A percentile compares a stretch with the other conserved stretches of the same genome.
Evolutionary conservation across 2,329 filamentous ascomycete genomes (phyloP).

Genomic region (Anthostomella pinea): DNA sequence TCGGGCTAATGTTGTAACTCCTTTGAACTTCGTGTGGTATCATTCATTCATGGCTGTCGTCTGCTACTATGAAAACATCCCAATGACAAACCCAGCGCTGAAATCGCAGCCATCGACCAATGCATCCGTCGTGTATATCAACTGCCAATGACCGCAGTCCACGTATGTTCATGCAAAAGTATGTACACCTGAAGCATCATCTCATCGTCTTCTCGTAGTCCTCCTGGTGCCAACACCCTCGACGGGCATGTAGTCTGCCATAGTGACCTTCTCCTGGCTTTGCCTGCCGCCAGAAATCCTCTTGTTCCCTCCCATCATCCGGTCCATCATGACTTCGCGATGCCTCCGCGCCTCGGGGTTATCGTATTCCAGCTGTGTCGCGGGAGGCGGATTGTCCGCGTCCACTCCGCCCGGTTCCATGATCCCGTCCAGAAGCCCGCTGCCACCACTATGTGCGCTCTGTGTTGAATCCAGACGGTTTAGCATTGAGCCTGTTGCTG

Average conservation of each 20-base stretch:
- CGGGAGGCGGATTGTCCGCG: slow-evolving; percentile 33
- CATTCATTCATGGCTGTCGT: too few species aligned
- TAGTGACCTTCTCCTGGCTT: slow-evolving; percentile 7
- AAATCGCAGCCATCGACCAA: too few species aligned
- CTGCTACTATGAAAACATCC: too few species aligned
- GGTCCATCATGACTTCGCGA: slow-evolving; percentile 24
- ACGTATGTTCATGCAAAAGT: too few species aligned
- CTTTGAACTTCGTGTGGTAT: too few species aligned
- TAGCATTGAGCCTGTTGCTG: slow-evolving; percentile 2
- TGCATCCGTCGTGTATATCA: too few species aligned
- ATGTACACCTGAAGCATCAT: too few species aligned
- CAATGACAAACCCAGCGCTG: too few species aligned
- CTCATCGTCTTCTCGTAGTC: slow-evolving; percentile 16
- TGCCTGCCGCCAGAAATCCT: background rate
- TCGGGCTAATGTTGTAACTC: too few species aligned
- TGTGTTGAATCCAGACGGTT: slow-evolving; percentile 14
- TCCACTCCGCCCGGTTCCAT: slow-evolving; percentile 5
- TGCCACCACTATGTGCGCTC: slow-evolving; percentile 4
- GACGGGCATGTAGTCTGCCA: slow-evolving; percentile 4
- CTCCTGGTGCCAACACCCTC: slow-evolving; percentile 10
- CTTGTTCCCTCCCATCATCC: slow-evolving; percentile 17
- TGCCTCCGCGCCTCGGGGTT: slow-evolving; percentile 46
- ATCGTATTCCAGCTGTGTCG: slow-evolving; percentile 54
- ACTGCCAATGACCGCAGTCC: too few species aligned
- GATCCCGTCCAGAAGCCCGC: slow-evolving; percentile 17